Conservation (phyloP, 129 eudicot species). For the Smallanthus sonchifolius region DNA sequence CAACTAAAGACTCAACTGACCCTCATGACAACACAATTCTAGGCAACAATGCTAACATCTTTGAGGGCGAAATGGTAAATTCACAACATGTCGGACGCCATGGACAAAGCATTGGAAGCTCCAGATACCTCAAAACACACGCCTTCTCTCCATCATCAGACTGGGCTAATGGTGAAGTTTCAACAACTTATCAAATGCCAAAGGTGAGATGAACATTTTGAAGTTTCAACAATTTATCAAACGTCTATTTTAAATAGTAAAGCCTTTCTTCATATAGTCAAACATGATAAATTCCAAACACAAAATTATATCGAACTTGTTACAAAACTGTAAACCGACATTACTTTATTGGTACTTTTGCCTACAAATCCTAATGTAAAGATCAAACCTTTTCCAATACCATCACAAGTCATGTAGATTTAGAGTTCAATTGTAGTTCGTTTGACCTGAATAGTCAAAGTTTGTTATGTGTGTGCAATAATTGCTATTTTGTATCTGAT, state of each 20-base stretch:
- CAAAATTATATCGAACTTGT: not conserved
- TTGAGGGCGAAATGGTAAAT: constrained; percentile 20
- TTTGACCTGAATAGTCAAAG: constrained; percentile 20
- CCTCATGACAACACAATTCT: constrained; percentile 22
- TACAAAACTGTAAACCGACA: not conserved
- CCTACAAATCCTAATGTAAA: not conserved
- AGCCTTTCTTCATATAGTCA: not conserved
- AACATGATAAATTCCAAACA: not conserved
- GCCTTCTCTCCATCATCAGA: constrained; percentile 34
- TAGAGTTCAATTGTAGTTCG: not conserved
- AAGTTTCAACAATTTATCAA: not conserved
- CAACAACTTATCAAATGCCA: constrained; percentile 27
- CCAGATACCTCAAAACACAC: constrained; percentile 31
- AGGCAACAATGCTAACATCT: constrained; percentile 28
- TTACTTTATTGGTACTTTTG: not conserved
- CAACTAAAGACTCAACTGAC: constrained; percentile 22
- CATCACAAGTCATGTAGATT: not conserved
- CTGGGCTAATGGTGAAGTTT: constrained; percentile 35
- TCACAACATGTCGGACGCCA: constrained; percentile 21
- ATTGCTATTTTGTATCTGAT: constrained; percentile 2
- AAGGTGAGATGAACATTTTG: constrained; percentile 41
- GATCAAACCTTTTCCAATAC: not conserved
- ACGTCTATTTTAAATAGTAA: not conserved
- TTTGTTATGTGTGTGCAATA: not conserved
- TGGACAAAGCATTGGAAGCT: constrained; percentile 35